Percentiles rank a stretch among this genome's conserved stretches.
Evolutionary conservation across 108 stramenopile genomes (phyloP).

Genomic region (Skeletonema costatum): DNA sequence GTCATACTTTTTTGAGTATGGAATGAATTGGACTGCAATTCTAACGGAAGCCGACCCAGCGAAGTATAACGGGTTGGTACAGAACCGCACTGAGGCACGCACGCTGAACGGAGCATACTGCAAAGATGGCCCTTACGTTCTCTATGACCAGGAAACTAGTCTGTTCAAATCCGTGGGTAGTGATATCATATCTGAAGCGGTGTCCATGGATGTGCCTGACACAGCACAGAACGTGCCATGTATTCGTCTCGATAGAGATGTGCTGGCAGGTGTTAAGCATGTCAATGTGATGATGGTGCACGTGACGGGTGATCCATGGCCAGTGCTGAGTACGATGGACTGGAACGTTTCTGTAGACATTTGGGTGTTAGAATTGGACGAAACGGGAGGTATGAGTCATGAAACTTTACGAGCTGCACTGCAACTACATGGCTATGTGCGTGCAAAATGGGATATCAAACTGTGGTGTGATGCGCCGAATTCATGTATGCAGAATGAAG

Average conservation of each 20-base stretch:
- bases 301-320: conserved; percentile 53
- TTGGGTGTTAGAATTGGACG: conserved; percentile 52
- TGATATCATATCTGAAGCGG: conserved; percentile 4
- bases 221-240: conserved; percentile 24
- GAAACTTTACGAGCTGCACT: conserved; percentile 39
- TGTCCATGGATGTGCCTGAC: conserved; percentile 11
- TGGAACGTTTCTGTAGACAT: conserved; percentile 55
- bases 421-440: conserved; percentile 50
- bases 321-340: conserved; percentile 52
- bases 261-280: conserved; percentile 35
- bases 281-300: conserved; percentile 53
- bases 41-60: conserved; percentile 51
- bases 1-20: conserved; percentile 52
- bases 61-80: conserved; percentile 25
- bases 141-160: conserved; percentile 24
- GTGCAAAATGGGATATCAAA: conserved; percentile 60
- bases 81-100: conserved; percentile 33
- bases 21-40: conserved; percentile 52
- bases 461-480: conserved; percentile 52
- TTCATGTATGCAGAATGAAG: conserved; percentile 54
- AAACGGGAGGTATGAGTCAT: conserved; percentile 31
- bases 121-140: conserved; percentile 25
- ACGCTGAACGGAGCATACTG: conserved; percentile 48
- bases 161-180: conserved; percentile 19
- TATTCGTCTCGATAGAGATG: conserved; percentile 38